Percentiles rank a stretch among this genome's conserved stretches.
Evolutionary conservation across 371 early-diverging fungal genomes (phyloP).

Genomic region (Rhizopus stolonifer): DNA sequence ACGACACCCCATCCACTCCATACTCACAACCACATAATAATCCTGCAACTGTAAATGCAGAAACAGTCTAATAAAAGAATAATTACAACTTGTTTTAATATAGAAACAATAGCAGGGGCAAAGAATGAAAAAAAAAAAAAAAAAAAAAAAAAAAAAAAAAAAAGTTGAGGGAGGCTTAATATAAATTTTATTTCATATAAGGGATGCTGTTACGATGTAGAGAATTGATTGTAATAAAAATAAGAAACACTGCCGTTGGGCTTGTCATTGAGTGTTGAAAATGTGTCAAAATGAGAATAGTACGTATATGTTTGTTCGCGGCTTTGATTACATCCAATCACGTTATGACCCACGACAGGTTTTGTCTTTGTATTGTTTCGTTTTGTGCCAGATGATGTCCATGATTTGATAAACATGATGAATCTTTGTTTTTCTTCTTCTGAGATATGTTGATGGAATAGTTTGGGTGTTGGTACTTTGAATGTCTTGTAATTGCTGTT

Average conservation of each 20-base stretch:
- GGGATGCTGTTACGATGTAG: conserved; percentile 2
- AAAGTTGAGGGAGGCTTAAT: too few relatives aligned
- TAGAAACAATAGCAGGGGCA: too few relatives aligned
- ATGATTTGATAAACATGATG: conserved; percentile 17
- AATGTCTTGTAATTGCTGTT: background rate
- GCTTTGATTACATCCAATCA: conserved; percentile 1
- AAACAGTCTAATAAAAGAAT: background rate
- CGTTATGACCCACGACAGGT: background rate
- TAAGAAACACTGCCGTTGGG: conserved; percentile 7
- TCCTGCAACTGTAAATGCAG: background rate
- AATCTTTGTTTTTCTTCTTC: conserved; percentile 18
- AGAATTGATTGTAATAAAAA: conserved; percentile 15
- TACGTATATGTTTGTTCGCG: background rate
- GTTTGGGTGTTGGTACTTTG: background rate
- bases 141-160: background rate
- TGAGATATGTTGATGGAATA: conserved; percentile 7
- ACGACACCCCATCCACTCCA: conserved; percentile 1
- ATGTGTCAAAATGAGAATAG: conserved; percentile 1
- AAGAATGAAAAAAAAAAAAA: too few relatives aligned
- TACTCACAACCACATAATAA: background rate
- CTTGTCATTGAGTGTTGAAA: background rate
- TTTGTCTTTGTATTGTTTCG: background rate
- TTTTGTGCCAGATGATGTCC: conserved; percentile 17
- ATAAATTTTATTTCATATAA: background rate
- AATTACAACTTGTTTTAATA: too few relatives aligned